A percentile compares a stretch with the other conserved stretches of the same genome.
Evolutionary conservation across 495 filamentous ascomycete species (phyloP).

Genomic region (Rhizodiscina lignyota): DNA sequence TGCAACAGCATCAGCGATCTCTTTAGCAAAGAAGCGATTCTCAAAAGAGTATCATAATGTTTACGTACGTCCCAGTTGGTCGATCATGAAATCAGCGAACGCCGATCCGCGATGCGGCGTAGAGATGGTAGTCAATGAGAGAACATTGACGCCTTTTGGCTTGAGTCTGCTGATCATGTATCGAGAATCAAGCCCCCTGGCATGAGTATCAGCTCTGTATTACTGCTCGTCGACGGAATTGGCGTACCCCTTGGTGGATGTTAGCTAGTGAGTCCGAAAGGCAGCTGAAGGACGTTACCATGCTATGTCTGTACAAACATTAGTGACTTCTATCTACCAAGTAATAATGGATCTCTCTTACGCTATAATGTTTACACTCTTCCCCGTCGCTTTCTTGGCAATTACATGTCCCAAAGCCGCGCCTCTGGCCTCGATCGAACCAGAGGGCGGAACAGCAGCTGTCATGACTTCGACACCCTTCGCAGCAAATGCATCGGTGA

Average conservation of each 20-base stretch:
- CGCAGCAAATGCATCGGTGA: conserved; percentile 55
- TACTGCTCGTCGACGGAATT: too few species aligned
- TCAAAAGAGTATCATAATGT: too few species aligned
- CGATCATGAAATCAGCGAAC: conserved; percentile 68
- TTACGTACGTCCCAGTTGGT: conserved; percentile 46
- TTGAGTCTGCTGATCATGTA: conserved; percentile 78
- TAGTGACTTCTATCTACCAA: too few species aligned
- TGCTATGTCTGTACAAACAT: conserved; percentile 60
- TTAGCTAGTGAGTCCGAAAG: too few species aligned
- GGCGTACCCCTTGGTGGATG: conserved; percentile 39
- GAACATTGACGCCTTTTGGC: conserved; percentile 52
- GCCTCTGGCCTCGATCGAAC: conserved; percentile 63
- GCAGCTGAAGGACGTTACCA: too few species aligned
- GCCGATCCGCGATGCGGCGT: conserved; percentile 74
- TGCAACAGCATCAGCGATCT: not conserved
- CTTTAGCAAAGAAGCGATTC: conserved; percentile 5
- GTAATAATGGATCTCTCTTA: conserved; percentile 29
- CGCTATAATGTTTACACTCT: conserved; percentile 77
- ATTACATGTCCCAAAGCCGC: conserved; percentile 48
- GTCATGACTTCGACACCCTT: conserved; percentile 68
- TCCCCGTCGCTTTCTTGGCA: conserved; percentile 45
- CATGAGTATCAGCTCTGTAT: too few species aligned
- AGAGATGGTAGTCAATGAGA: conserved; percentile 75
- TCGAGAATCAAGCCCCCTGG: conserved; percentile 74
- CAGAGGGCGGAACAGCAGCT: conserved; percentile 61